These are phyloP conservation scores for Geotrichum europaeum DNA, from an alignment of 1,139 yeast genomes.

Conservation along the genomic window DNA sequence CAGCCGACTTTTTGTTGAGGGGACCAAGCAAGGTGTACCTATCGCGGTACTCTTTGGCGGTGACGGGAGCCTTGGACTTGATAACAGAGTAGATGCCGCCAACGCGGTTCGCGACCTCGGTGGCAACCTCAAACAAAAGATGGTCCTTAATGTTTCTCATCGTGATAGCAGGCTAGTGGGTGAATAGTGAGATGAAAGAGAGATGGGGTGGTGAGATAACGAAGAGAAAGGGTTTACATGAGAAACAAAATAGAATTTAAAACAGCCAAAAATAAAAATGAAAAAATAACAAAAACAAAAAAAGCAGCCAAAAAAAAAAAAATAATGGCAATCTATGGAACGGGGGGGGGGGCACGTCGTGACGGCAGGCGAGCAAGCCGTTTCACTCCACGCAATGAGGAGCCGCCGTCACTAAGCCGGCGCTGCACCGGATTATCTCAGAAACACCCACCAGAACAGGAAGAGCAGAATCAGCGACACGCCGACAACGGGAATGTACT, in stretches of 20 bases:
- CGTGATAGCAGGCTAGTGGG: conserved; percentile 14
- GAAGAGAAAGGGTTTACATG: background rate
- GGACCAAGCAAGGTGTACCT: conserved; percentile 88
- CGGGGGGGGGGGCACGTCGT: background rate
- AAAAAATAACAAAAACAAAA: background rate
- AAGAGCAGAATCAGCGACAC: conserved; percentile 68
- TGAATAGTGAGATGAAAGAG: background rate
- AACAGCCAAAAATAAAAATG: background rate
- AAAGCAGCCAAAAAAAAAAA: background rate
- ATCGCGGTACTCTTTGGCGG: conserved; percentile 87
- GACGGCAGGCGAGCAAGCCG: too few species aligned
- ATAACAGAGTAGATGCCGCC: conserved; percentile 97
- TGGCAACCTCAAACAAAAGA: conserved; percentile 85
- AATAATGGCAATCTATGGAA: background rate
- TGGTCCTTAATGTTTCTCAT: conserved; percentile 56
- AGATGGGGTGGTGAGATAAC: background rate
- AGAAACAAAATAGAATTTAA: background rate
- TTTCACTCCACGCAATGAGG: background rate
- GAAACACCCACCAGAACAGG: conserved; percentile 74
- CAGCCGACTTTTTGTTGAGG: conserved; percentile 70
- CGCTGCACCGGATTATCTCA: conserved; percentile 33
- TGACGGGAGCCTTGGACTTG: conserved; percentile 94
- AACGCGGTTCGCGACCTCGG: conserved; percentile 95
- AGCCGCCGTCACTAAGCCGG: background rate
- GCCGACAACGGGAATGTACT: conserved; percentile 81